These are phyloP conservation scores for Diutina pseudorugosa DNA, from an alignment of 1,139 yeast species.

Conservation along the genomic window DNA sequence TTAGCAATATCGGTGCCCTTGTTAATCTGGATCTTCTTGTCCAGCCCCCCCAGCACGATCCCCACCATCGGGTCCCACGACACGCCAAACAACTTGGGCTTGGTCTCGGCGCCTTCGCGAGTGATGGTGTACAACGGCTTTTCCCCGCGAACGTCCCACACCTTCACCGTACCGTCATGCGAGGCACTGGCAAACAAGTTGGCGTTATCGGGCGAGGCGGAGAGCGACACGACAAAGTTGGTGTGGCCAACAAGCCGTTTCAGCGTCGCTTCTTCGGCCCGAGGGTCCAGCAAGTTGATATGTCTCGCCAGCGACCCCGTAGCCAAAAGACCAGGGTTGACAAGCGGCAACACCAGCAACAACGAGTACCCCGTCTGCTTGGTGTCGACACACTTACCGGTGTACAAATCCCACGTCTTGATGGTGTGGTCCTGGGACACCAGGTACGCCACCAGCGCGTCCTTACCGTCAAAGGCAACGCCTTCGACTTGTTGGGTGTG, in stretches of 20 bases:
- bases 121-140: slow-evolving; percentile 78
- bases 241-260: slow-evolving; percentile 76
- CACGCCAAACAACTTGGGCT: slow-evolving; percentile 67
- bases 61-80: slow-evolving; percentile 76
- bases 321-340: slow-evolving; percentile 54
- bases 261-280: slow-evolving; percentile 30
- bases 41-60: slow-evolving; percentile 88
- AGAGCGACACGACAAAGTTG: slow-evolving; percentile 75
- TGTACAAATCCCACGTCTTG: slow-evolving; percentile 91
- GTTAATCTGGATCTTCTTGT: slow-evolving; percentile 83
- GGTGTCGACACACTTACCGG: slow-evolving; percentile 74
- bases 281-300: slow-evolving; percentile 85
- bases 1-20: slow-evolving; percentile 33
- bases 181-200: slow-evolving; percentile 83
- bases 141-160: slow-evolving; percentile 92
- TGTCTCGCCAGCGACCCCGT: slow-evolving; percentile 96
- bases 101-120: slow-evolving; percentile 38
- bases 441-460: slow-evolving; percentile 76
- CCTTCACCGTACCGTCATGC: slow-evolving; percentile 88
- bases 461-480: slow-evolving; percentile 60
- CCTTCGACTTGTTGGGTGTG: slow-evolving; percentile 84
- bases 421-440: slow-evolving; percentile 93
- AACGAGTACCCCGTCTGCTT: slow-evolving; percentile 82
- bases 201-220: slow-evolving; percentile 61
- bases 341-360: slow-evolving; percentile 59